A percentile compares a stretch with the other conserved stretches of the same genome.
Conservation (phyloP, 805 yeast species). For the Metschnikowia corniflorae region DNA sequence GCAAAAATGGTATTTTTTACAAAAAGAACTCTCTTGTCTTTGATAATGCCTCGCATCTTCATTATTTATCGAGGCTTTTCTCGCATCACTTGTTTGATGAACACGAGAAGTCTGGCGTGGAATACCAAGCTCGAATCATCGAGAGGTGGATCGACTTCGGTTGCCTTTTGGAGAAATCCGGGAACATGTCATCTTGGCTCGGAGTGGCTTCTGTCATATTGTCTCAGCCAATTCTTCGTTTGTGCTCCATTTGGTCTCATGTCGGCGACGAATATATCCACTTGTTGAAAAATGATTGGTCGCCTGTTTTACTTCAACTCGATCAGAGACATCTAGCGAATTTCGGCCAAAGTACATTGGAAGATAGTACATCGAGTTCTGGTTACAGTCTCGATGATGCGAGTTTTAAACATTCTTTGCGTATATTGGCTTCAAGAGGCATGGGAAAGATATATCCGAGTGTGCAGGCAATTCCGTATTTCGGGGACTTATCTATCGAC, state of each 20-base stretch:
- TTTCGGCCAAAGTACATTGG: no score
- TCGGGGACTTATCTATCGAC: conserved; percentile 75
- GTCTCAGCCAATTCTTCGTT: conserved; percentile 75
- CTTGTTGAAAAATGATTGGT: conserved; percentile 77
- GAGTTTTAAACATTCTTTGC: conserved; percentile 46
- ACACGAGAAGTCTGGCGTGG: conserved; percentile 26
- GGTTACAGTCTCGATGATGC: no score
- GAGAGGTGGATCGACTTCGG: conserved; percentile 88
- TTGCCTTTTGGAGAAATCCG: conserved; percentile 66
- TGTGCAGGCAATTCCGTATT: conserved; percentile 79
- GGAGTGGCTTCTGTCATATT: conserved; percentile 83
- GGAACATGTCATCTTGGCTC: conserved; percentile 93
- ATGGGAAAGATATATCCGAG: conserved; percentile 74
- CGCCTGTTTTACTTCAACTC: conserved; percentile 85
- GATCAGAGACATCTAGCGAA: conserved; percentile 64
- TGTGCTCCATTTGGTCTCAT: conserved; percentile 69
- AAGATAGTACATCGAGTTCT: no score
- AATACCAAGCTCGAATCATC: conserved; percentile 59
- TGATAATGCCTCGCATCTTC: conserved; percentile 61
- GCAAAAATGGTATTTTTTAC: conserved; percentile 31
- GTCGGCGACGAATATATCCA: conserved; percentile 59
- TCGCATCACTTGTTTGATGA: conserved; percentile 66
- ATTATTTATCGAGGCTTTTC: conserved; percentile 71
- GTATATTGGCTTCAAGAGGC: conserved; percentile 84
- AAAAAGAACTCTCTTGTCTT: conserved; percentile 73